Base-by-base conservation (phyloP, 225 moss, liverwort and hornwort genomes). In the Lunularia cruciata region DNA sequence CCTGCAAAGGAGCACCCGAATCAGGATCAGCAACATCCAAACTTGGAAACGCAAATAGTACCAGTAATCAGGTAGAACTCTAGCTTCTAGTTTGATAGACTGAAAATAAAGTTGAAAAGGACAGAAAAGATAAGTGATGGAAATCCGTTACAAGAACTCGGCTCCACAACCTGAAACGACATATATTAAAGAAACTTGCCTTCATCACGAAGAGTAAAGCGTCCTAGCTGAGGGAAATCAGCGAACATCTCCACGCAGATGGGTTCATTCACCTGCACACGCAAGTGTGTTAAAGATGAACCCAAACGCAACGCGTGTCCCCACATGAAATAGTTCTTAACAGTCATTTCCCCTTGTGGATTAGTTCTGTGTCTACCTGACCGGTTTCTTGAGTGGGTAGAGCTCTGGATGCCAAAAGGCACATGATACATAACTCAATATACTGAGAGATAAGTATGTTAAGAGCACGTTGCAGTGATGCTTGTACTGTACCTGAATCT, bases 141-240 rank as follows among this genome's bases (percentile, higher is more conserved):
- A 47, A n/a, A n/a, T n/a, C n/a, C n/a, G n/a, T n/a, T n/a, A n/a
- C n/a, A n/a, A n/a, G n/a, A n/a, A n/a, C n/a, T n/a, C n/a, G n/a
- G n/a, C n/a, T n/a, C n/a, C n/a, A n/a, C n/a, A n/a, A n/a, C n/a
- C n/a, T n/a, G n/a, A n/a, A n/a, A n/a, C n/a, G 34, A 36, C 0
- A 19, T 23, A 36, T 11, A 45, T n/a, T 47, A 14, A 47, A 3
- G n/a, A 59, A 18, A 11, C 49, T 32, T 38, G 91, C 90, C 94
- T 86, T 96, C 92, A 35, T 96, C 92, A 60, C 92, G 90, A n/a
- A 96, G 75, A 20, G 92, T 96, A 39, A 96, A 96, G 6, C 96
- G 92, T 34, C 96, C 96, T 56, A 96, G 87, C 74, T 96, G 92
- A 14, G 96, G 96, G 65, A 92, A 92, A 68, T 96, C 89, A 0